Evolutionary conservation across 805 yeast species (phyloP), one percentile per base, ranked within the genome.

Genomic region (Spathaspora girioi): DNA sequence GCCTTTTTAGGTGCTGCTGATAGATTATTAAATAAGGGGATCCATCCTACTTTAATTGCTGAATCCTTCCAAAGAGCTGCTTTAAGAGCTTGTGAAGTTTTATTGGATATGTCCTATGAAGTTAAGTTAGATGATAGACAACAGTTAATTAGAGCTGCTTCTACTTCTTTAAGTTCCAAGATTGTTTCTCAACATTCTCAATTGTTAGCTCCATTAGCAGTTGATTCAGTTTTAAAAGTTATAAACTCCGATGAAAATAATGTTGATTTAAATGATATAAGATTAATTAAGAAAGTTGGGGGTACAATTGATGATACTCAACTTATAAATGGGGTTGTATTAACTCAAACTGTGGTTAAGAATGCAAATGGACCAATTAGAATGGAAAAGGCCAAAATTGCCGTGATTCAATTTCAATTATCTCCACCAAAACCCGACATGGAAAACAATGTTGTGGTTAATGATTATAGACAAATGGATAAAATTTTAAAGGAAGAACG

Each of bases 401-500:
- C 88, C 27, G 80, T 88, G 64, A 82, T 88, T 64, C 99, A 91
- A 76, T 94, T 89, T 77, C 99, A 89, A 77, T 80, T 91, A 56
- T 89, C 97, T 18, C 97, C 97, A 20, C 97, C 97, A 58, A 91
- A 91, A 67, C 97, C 97, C 18, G 97, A 91, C 66, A 87, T 96
- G 87, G 99, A 94, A 75, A 94, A 94, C 70, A 93, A 92, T 66
- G 93, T 94, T 47, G 96, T 94, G 52, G 98, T 94, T 50, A 94
- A 89, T 66, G 99, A 94, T 70, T 94, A 94, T 76, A 83, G 99
- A 71, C 99, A 94, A 73, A 94, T 94, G 99, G 99, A 94, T 72
- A 94, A 93, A 75, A 94, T 94, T 60, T 78, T 94, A 66, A 94
- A 96, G 67, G 99, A 94, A 73, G 99, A 94, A 78, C 86, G 99